A percentile compares a stretch with the other conserved stretches of the same genome.
These are phyloP conservation scores for Nicotiana obtusifolia DNA, from an alignment of 257 asterid genomes.

Conservation along the genomic window DNA sequence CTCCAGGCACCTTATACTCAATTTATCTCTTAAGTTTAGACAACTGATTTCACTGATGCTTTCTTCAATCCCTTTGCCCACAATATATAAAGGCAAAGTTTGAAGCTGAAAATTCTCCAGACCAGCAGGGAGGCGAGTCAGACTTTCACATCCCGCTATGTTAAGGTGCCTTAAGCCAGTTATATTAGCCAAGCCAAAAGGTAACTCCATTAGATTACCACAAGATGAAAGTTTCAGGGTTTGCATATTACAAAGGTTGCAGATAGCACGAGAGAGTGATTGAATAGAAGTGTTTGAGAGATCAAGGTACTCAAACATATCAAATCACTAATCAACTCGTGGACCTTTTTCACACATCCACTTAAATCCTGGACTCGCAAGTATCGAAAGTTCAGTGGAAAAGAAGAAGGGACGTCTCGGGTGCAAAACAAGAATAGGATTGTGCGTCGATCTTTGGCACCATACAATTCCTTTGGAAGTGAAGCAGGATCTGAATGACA, in stretches of 20 bases:
- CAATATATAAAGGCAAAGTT: slow-evolving; percentile 23
- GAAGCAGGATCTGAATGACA: background rate
- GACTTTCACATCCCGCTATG: slow-evolving; percentile 12
- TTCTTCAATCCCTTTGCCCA: slow-evolving; percentile 17
- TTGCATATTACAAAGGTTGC: slow-evolving; percentile 21
- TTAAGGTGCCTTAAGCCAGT: slow-evolving; percentile 26
- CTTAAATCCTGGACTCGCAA: slow-evolving; percentile 11
- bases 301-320: slow-evolving; percentile 26
- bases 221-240: slow-evolving; percentile 17
- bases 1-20: slow-evolving; percentile 23
- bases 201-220: slow-evolving; percentile 17
- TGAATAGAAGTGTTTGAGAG: slow-evolving; percentile 12
- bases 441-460: slow-evolving; percentile 17
- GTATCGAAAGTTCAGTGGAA: background rate
- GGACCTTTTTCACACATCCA: slow-evolving; percentile 2
- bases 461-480: slow-evolving; percentile 10
- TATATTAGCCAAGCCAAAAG: slow-evolving; percentile 19
- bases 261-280: slow-evolving; percentile 8
- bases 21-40: slow-evolving; percentile 20
- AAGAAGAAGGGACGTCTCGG: background rate
- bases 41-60: slow-evolving; percentile 16
- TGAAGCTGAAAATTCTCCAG: slow-evolving; percentile 22
- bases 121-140: slow-evolving; percentile 22
- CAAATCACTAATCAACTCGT: slow-evolving; percentile 16
- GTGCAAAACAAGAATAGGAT: slow-evolving; percentile 7